phyloP scores from a whole-genome alignment of 306 rosid genomes.

The Ormosia emarginata region DNA sequence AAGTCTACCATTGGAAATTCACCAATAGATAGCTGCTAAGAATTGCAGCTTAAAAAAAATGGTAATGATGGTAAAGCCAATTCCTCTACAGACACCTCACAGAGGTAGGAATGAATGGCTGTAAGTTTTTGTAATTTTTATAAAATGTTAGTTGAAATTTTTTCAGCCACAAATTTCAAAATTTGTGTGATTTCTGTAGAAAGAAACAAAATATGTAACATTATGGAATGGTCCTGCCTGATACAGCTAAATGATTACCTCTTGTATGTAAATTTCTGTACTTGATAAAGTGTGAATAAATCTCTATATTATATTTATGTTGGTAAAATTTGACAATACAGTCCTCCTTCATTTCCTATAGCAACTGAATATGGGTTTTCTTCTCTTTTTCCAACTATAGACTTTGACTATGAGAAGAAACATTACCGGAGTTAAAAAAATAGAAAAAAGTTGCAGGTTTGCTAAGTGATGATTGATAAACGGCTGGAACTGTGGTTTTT shows the following conservation, averaged over 20 bases:
- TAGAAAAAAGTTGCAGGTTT: not conserved
- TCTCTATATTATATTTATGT: not conserved
- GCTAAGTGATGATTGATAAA: not conserved
- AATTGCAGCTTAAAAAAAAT: not conserved
- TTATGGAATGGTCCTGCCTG: not conserved
- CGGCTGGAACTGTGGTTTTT: not conserved
- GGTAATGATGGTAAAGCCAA: not conserved
- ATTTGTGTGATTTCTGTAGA: not conserved
- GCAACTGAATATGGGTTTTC: not conserved
- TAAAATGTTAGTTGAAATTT: no score
- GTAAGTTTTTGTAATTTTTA: not conserved
- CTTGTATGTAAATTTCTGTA: conserved; percentile 8
- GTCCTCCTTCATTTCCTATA: not conserved
- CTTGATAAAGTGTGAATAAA: conserved; percentile 4
- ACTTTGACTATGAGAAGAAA: not conserved
- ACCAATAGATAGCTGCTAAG: not conserved
- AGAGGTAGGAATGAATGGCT: not conserved
- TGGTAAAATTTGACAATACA: not conserved
- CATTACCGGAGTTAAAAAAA: not conserved
- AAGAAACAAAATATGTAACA: not conserved
- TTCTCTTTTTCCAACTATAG: not conserved
- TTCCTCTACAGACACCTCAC: not conserved
- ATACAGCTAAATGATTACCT: not conserved
- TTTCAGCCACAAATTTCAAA: not conserved
- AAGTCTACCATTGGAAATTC: not conserved